Evolutionary conservation across 2,329 filamentous ascomycete genomes (phyloP), one percentile per base, ranked within the genome.

Genomic region (Clonostachys sp.): DNA sequence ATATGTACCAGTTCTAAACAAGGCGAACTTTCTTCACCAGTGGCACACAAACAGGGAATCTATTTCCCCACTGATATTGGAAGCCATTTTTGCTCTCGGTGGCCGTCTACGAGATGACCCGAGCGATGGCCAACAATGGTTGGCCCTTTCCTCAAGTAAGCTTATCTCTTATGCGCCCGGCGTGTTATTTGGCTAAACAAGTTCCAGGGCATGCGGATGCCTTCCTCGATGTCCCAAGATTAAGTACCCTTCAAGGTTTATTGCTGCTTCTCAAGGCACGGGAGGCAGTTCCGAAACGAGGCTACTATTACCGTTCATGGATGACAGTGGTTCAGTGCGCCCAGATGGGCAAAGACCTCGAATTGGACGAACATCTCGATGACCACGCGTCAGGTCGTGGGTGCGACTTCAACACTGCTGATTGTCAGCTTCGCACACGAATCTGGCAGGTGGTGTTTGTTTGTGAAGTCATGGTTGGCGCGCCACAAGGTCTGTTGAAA

Each of bases 301-400:
- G 94, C 2, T 97, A 97, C 62, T 97, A 94, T 65, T 97, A 94
- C 67, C 85, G 92, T 36, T 97, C 94, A 1, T 97, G 94, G 92
- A 95, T 96, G 83, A 89, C 88, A 6, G 83, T 95, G 17, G 92
- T 96, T 46, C 89, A 91, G 51, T 90, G 92, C 53, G 86, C 95
- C 8, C 86, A 91, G 42, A 96, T 97, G 89, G 90, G 84, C 24
- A 94, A 95, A 59, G 92, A 96, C 61, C 74, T 97, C 34, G 89
- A 91, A 17, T 73, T 97, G 6, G 85, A 96, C 60, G 90, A 96
- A 53, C 92, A 97, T 67, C 83, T 83, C 51, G 84, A 87, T 49
- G 81, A 84, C 41, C 94, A 97, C 63, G 78, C 85, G 52, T 79
- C 81, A 45, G 88, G 86, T 18, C 80, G 78, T 46, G 64, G 78